phyloP scores from a whole-genome alignment of 75 land plant genomes.

The Isoetes taiwanensis region DNA sequence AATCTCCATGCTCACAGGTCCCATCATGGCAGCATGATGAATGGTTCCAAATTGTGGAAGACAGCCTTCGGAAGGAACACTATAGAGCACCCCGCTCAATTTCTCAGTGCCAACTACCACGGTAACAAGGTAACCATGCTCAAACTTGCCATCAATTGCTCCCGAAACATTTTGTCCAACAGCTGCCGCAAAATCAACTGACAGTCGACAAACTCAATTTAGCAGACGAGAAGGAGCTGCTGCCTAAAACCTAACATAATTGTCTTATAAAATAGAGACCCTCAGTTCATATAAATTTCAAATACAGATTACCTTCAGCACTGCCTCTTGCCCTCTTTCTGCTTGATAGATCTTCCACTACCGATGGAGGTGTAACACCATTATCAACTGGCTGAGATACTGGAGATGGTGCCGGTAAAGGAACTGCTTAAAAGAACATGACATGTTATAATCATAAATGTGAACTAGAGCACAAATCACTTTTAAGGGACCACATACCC shows the following conservation, averaged over 20 bases:
- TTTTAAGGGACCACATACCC: constrained; percentile 18
- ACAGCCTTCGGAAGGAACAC: constrained; percentile 22
- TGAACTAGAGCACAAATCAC: not conserved
- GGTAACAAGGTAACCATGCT: constrained; percentile 66
- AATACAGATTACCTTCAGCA: not conserved
- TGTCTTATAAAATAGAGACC: not conserved
- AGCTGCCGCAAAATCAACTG: constrained; percentile 24
- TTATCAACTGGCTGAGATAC: constrained; percentile 6
- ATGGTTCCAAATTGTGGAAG: constrained; percentile 22
- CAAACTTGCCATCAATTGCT: constrained; percentile 70
- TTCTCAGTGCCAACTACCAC: constrained; percentile 49
- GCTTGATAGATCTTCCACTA: not conserved
- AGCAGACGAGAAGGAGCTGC: too few species aligned
- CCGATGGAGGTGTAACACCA: not conserved
- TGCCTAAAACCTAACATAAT: not conserved
- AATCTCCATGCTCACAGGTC: not conserved
- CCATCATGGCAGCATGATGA: not conserved
- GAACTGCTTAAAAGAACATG: constrained; percentile 16
- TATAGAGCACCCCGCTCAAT: constrained; percentile 70
- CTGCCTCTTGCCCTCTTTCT: constrained; percentile 9
- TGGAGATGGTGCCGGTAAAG: constrained; percentile 17
- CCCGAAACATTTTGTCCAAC: constrained; percentile 40
- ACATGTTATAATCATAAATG: not conserved
- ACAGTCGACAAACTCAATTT: not conserved
- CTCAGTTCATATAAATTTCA: not conserved